Evolutionary conservation across 2,329 filamentous ascomycete genomes (phyloP).

Genomic region (Claviceps humidiphila): DNA sequence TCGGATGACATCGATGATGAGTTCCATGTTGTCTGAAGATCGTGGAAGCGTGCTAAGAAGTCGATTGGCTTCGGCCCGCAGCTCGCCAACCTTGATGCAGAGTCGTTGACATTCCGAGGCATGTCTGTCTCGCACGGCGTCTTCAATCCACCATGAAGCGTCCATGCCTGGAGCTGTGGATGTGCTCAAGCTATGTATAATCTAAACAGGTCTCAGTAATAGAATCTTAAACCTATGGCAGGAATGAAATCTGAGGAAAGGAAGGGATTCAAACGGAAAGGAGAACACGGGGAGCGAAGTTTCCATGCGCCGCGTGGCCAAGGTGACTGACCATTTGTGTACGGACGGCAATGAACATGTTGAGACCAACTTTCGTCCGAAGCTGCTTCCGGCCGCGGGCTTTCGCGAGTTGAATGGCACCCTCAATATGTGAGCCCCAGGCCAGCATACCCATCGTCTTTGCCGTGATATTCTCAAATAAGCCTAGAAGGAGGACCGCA

Average conservation of each 20-base stretch:
- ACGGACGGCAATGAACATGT: constrained; percentile 46
- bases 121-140: constrained; percentile 34
- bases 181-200: constrained; percentile 42
- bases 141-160: constrained; percentile 45
- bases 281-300: neutral
- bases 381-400: constrained; percentile 43
- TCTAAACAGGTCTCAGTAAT: constrained; percentile 21
- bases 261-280: neutral
- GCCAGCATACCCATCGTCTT: constrained; percentile 40
- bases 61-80: constrained; percentile 40
- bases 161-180: constrained; percentile 40
- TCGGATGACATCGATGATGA: constrained; percentile 38
- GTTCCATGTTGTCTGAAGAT: constrained; percentile 35
- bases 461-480: constrained; percentile 48
- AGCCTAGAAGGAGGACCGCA: constrained; percentile 43
- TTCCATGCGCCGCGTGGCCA: neutral
- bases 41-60: constrained; percentile 33
- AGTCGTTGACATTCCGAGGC: constrained; percentile 37
- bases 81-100: constrained; percentile 39
- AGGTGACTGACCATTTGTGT: constrained; percentile 40
- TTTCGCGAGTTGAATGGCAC: constrained; percentile 48
- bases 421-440: constrained; percentile 52
- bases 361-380: constrained; percentile 36
- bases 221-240: neutral
- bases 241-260: too few species aligned